Evolutionary conservation across 768 basidiomycete species (phyloP), one percentile per base, ranked within the genome.

Genomic region (Leccinum sublutescens): DNA sequence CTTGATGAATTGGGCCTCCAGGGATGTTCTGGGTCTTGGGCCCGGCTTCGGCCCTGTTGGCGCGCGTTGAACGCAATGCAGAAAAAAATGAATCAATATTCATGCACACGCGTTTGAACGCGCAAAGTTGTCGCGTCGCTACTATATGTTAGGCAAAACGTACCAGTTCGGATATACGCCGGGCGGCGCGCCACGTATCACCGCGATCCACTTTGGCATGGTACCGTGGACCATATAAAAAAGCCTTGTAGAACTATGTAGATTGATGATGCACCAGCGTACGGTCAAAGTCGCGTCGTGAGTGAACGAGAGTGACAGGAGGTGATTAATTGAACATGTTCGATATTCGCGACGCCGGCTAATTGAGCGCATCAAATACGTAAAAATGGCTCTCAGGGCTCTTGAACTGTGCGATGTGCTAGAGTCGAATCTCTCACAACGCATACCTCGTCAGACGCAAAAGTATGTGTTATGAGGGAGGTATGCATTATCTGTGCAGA

Each of bases 21-120:
- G 78, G 71, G 10, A 84, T 74, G 4, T 77, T 73, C 54, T 64
- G 76, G 11, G 81, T 78, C 54, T 79, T 72, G 8, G 78, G 76
- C 1, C 69, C 74, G 17, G 75, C 77, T 64, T 82, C 78, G 10
- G 78, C 66, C 84, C 84, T 85, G 64, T 67, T 55, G 43, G 38
- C 45, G 33, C 38, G 36, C 55, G 50, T 52, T 54, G 25, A 23
- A 52, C 25, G 50, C 45, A 51, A 56, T 38, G 40, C 63, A 60
- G 48, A 56, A 54, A 55, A 50, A 23, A 23, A 48, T 33, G 10
- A 68, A 66, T 74, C 50, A 57, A 72, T 71, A 74, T 38, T 29
- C 11, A 50, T 80, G 29, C 54, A 55, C 8, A 17, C 40, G 17
- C 49, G 29, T 45, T 17, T 21, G 51, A 59, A 62, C 66, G 58